phyloP scores from a whole-genome alignment of 202 grass and related monocot genomes.

The Schoenoplectus triqueter region DNA sequence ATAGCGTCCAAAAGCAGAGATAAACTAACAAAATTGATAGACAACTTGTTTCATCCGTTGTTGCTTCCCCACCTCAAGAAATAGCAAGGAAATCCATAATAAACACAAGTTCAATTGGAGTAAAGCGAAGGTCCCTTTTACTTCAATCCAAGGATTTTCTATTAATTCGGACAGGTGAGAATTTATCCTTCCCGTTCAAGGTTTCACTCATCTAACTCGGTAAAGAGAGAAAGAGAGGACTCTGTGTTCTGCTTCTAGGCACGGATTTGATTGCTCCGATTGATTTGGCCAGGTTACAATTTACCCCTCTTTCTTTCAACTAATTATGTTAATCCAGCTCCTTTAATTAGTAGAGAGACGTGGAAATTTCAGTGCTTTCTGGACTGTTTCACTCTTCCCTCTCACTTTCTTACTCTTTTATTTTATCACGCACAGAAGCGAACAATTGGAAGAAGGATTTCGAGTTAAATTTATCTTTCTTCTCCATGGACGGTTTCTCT shows the following conservation, averaged over 20 bases:
- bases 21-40: background rate
- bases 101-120: background rate
- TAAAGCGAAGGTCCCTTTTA: background rate
- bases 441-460: background rate
- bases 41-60: background rate
- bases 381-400: background rate
- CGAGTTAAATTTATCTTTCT: too few species aligned
- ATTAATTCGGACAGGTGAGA: conserved; percentile 34
- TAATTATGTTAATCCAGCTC: background rate
- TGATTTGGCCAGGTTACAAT: background rate
- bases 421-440: background rate
- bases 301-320: background rate
- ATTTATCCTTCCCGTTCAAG: background rate
- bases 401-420: background rate
- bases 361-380: too few species aligned
- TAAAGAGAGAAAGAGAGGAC: background rate
- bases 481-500: conserved; percentile 60
- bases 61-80: conserved; percentile 33
- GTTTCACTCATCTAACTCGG: background rate
- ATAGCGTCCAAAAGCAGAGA: conserved; percentile 18
- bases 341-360: background rate
- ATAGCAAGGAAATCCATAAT: conserved; percentile 14
- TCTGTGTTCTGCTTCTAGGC: background rate
- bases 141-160: too few species aligned
- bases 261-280: conserved; percentile 1